Base-by-base conservation (phyloP, 495 filamentous ascomycete genomes). In the Aspergillus conjunctus region DNA sequence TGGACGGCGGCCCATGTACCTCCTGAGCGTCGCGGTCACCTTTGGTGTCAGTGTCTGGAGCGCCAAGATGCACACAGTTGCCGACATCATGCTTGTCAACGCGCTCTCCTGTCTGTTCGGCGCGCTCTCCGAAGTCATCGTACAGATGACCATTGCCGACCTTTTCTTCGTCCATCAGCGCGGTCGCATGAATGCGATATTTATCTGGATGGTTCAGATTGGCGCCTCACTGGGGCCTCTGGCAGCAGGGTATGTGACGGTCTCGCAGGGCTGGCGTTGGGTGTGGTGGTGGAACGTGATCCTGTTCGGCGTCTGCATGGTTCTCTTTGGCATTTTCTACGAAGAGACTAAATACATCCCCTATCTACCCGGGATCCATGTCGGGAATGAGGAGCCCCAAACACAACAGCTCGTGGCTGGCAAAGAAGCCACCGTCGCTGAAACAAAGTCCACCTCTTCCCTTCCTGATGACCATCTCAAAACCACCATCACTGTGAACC, bases 251-350 rank as follows among this genome's bases (percentile, higher is more conserved):
- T 77, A 77, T 53, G 72, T 80, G 10, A 73, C 75, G 1, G 64
- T 69, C 17, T 71, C 72, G 31, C 74, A 79, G 46, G 77, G 78
- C 7, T 83, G 80, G 80, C 63, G 75, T 22, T 82, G 80, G 79
- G 73, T 79, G 20, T 83, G 78, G 73, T 83, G 80, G 81, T 81
- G 77, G 74, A 73, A 67, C 45, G 74, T 71, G 1, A 80, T 82
- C 21, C 70, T 81, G 51, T 75, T 80, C 32, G 79, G 71, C 0
- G 59, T 77, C 22, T 62, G 69, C 1, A 18, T 82, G 5, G 9
- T 79, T 34, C 67, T 71, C 34, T 63, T 75, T 7, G 44, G 73
- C 0, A 78, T 83, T 51, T 63, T 71, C 9, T 78, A 74, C 31
- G 77, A 81, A 56, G 79, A 83, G 54, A 75, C 73, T 1, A 79